Base-by-base conservation (phyloP, 306 rosid genomes). In the Prunus dulcis region DNA sequence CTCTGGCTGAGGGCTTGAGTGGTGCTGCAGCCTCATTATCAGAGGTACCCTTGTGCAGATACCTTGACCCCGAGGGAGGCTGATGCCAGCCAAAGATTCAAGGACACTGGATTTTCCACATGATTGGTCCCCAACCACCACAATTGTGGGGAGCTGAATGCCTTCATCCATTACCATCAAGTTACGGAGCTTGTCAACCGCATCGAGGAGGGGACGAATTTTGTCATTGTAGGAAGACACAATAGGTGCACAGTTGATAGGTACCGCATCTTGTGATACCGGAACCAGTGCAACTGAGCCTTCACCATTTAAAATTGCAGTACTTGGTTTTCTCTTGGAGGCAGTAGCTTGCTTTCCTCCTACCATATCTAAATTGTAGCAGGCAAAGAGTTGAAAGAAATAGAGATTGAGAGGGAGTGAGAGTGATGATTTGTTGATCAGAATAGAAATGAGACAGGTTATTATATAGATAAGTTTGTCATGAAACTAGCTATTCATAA, bases 91-190 rank as follows among this genome's bases (percentile, higher is more conserved):
- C 2, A 87, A 58, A 2, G 90, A 84, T 64, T 87, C 88, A 0
- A 87, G 85, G 3, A 87, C 90, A 68, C 88, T 84, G 0, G 90
- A 87, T 6, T 87, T 84, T 0, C 90, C 88, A 0, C 87, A 84
- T 0, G 85, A 82, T 1, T 84, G 88, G 15, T 87, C 91, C 0
- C 91, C 88, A 2, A 87, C 91, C 17, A 84, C 88, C 46, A 87
- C 87, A 46, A 84, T 87, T 4, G 88, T 75, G 0, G 88, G 91
- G 38, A 87, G 87, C 74, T 84, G 84, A 0, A 87, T 84, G 1
- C 91, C 91, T 18, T 87, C 91, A 8, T 84, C 83, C 6, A 86
- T 67, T 18, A 49, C 85, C 73, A 22, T 82, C 2, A 84, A 85
- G 1, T 82, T 60, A 61, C 90, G 73, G 0, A 61, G 32, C 38